Evolutionary conservation across 2,329 filamentous ascomycete genomes (phyloP).

Genomic region (Penicillium capsulatum): DNA sequence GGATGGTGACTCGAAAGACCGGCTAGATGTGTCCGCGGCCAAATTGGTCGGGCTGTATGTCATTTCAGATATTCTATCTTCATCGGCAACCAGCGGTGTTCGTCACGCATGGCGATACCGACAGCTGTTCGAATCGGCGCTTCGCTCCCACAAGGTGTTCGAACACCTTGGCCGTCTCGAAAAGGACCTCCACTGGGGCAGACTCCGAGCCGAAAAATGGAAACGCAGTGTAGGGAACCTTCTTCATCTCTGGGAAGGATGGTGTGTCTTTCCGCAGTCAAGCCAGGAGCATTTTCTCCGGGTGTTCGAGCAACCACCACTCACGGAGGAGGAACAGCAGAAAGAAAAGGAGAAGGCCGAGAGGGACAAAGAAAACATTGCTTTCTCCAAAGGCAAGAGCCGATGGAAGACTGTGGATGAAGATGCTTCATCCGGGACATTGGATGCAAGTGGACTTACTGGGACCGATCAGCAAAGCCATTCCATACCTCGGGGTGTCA

Average conservation of each 20-base stretch:
- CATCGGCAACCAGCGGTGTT: conserved; percentile 69
- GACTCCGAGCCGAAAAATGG: conserved; percentile 79
- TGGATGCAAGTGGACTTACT: conserved; percentile 25
- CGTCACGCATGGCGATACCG: conserved; percentile 84
- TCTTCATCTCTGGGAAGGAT: conserved; percentile 64
- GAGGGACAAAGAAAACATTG: conserved; percentile 35
- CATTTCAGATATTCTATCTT: conserved; percentile 73
- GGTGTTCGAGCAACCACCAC: conserved; percentile 67
- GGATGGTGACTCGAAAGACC: conserved; percentile 40
- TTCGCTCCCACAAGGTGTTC: conserved; percentile 67
- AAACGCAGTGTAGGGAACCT: conserved; percentile 68
- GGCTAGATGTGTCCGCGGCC: conserved; percentile 64
- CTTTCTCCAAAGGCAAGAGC: conserved; percentile 41
- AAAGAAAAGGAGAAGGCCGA: conserved; percentile 44
- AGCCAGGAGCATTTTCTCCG: conserved; percentile 67
- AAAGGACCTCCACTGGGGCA: conserved; percentile 70
- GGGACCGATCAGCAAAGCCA: conserved; percentile 26
- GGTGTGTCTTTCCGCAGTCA: conserved; percentile 66
- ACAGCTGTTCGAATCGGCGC: conserved; percentile 69
- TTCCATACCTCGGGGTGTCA: conserved; percentile 33
- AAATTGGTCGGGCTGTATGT: conserved; percentile 79
- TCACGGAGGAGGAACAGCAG: conserved; percentile 45
- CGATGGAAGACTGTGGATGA: conserved; percentile 48
- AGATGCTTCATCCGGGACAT: conserved; percentile 31
- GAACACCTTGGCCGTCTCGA: conserved; percentile 70